Base-by-base conservation (phyloP, 2,329 filamentous ascomycete species). In the Leptosphaerulina australis region DNA sequence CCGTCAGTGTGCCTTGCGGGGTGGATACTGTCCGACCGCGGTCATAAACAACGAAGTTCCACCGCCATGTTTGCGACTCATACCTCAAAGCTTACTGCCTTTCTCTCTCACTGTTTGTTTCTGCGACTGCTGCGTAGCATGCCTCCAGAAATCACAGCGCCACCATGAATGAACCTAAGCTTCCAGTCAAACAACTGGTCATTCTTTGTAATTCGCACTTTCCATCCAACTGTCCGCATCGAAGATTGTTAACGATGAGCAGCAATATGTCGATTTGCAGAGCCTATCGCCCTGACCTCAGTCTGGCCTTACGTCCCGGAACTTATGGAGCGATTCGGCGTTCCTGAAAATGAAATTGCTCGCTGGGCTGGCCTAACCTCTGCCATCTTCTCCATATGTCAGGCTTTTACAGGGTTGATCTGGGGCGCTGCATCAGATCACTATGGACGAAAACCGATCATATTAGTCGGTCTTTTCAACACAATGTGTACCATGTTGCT, bases 241-340 rank as follows among this genome's bases (percentile, higher is more conserved):
- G 6, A 9, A 10, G 15, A 40, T 51, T 46, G 48, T 56, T 55
- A 15, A 44, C 44, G 12, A 18, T 55, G 43, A 41, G n/a, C 64
- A 96, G 91, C 91, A 71, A 90, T 96, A 79, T 92, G 95, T 69
- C 90, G 92, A 56, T 84, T 97, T 60, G 90, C 91, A 44, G 92
- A 97, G 74, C 92, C 92, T 17, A 93, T 97, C 63, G 91, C 92
- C 40, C 83, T 97, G 58, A 96, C 91, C 1, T 94, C 90, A 67
- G 94, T 96, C 73, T 95, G 93, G 65, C 92, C 92, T 15, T 97
- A 96, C 90, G 53, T 95, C 86, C 28, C 93, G 90, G 72, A 74
- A 44, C 72, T 74, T 63, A 73, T 75, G 62, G 70, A 75, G 52
- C 68, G 62, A 4, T 75, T 75, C 48, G 68, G 69, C 26, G 60